Evolutionary conservation across 192 early-diverging fungal species (phyloP).

Genomic region (Pilaira anomala): DNA sequence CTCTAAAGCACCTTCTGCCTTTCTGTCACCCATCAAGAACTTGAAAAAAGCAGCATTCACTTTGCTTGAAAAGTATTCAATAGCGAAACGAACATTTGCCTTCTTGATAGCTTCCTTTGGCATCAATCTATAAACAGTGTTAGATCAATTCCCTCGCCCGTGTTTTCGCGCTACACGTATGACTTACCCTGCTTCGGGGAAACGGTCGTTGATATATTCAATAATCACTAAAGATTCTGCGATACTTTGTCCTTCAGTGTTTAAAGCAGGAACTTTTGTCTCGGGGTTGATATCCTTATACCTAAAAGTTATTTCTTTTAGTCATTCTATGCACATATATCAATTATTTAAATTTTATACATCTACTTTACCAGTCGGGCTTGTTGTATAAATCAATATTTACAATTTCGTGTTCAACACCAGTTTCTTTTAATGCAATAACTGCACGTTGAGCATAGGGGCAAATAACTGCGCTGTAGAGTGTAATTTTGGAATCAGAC

Average conservation of each 20-base stretch:
- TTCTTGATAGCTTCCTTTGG: conserved; percentile 44
- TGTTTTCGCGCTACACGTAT: too few species aligned
- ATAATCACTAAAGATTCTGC: conserved; percentile 66
- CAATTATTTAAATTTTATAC: too few species aligned
- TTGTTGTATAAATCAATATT: conserved; percentile 66
- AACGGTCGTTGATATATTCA: conserved; percentile 63
- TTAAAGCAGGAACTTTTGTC: conserved; percentile 64
- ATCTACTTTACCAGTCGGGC: conserved; percentile 51
- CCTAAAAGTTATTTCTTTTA: conserved; percentile 14
- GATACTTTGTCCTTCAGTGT: conserved; percentile 51
- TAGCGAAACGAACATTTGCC: conserved; percentile 42
- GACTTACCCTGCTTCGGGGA: conserved; percentile 50
- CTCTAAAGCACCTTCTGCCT: conserved; percentile 23
- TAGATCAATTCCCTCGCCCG: too few species aligned
- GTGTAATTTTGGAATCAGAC: conserved; percentile 40
- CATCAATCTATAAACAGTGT: conserved; percentile 32
- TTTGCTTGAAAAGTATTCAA: conserved; percentile 41
- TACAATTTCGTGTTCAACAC: conserved; percentile 48
- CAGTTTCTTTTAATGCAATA: conserved; percentile 57
- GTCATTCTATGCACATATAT: background rate
- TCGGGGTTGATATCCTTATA: conserved; percentile 65
- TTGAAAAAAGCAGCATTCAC: conserved; percentile 28
- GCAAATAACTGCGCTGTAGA: conserved; percentile 57
- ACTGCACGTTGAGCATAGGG: conserved; percentile 70
- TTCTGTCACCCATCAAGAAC: conserved; percentile 14